A percentile compares a stretch with the other conserved stretches of the same genome.
Conservation (phyloP, 2,329 filamentous ascomycete species). For the Exserohilum turcica region DNA sequence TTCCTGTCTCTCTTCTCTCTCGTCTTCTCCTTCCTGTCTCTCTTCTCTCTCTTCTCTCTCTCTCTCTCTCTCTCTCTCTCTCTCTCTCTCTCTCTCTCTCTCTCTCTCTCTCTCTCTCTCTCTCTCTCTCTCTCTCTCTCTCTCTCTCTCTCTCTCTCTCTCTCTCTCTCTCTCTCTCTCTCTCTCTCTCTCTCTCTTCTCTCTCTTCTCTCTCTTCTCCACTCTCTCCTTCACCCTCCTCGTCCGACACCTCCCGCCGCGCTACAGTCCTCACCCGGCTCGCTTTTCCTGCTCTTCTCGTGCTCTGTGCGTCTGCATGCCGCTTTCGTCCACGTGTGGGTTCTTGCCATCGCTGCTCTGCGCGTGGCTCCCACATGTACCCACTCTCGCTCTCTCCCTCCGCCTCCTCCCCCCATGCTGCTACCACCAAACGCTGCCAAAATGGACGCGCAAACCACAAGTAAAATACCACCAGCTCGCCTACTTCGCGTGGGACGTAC, state of each 20-base stretch:
- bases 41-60: no score
- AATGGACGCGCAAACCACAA: not conserved
- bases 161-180: no score
- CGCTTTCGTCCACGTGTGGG: not conserved
- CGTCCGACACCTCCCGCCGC: not conserved
- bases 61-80: no score
- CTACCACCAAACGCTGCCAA: not conserved
- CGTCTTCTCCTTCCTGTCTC: no score
- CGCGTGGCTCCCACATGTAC: constrained; percentile 3
- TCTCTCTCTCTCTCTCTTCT: not conserved
- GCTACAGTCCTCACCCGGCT: constrained; percentile 10
- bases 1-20: no score
- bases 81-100: no score
- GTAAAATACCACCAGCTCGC: not conserved
- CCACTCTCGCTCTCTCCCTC: not conserved
- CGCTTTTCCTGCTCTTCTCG: constrained; percentile 7
- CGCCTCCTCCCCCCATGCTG: not conserved
- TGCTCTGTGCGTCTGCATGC: not conserved
- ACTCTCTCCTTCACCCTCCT: constrained; percentile 6
- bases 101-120: no score
- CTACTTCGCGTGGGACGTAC: not conserved
- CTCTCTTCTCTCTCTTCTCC: constrained; percentile 11
- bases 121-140: no score
- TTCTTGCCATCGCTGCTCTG: constrained; percentile 23
- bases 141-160: no score